These are phyloP conservation scores for Aquilaria sinensis DNA, from an alignment of 345 rosid species.

Conservation along the genomic window DNA sequence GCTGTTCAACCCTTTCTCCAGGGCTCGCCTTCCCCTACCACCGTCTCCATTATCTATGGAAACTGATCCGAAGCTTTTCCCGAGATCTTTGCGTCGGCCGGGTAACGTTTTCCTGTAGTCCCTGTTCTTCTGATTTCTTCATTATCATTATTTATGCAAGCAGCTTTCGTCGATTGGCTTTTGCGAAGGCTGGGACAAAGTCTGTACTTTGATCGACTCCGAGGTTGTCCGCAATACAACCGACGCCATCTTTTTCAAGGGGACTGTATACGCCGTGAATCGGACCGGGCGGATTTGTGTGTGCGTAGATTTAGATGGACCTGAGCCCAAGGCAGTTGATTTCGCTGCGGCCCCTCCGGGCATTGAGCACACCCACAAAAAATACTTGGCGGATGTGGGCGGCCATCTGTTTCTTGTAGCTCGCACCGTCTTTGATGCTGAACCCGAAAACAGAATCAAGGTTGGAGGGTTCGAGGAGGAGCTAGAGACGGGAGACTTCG, in stretches of 20 bases:
- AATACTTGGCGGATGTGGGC: not conserved
- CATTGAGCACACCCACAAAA: not conserved
- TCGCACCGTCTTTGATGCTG: not conserved
- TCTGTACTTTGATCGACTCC: not conserved
- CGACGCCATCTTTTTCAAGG: not conserved
- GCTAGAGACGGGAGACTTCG: not conserved
- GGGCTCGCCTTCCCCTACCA: not conserved
- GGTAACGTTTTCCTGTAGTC: not conserved
- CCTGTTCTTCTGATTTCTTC: not conserved
- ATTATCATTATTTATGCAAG: not conserved
- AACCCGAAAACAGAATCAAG: too few species aligned
- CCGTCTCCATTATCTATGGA: not conserved
- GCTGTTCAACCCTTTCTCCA: not conserved
- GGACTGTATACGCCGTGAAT: not conserved
- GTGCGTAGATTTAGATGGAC: not conserved
- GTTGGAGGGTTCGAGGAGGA: not conserved
- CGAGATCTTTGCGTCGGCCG: not conserved
- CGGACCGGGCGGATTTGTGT: not conserved
- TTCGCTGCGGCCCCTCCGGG: not conserved
- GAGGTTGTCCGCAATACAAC: not conserved
- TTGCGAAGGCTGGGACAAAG: not conserved
- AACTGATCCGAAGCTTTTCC: not conserved
- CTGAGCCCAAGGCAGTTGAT: not conserved
- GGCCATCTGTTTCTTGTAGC: not conserved
- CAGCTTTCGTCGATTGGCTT: not conserved